Percentiles rank a stretch among this genome's conserved stretches.
These are phyloP conservation scores for Tothia fuscella DNA, from an alignment of 2,329 filamentous ascomycete genomes.

Conservation along the genomic window DNA sequence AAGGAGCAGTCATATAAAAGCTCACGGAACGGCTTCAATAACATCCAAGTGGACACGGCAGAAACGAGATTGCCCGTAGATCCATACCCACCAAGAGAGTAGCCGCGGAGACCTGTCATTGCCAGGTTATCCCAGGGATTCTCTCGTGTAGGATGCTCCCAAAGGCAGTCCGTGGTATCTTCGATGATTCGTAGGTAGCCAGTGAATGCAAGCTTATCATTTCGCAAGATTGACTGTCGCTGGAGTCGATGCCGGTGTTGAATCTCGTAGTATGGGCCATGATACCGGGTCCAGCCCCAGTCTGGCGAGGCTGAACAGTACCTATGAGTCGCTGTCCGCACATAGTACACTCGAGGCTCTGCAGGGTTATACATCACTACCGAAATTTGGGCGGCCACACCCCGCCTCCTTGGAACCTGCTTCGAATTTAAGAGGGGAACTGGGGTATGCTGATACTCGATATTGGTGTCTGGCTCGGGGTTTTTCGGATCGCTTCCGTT, in stretches of 20 bases:
- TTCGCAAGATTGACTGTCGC: constrained; percentile 45
- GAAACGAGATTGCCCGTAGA: constrained; percentile 35
- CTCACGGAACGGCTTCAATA: constrained; percentile 46
- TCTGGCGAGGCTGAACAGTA: constrained; percentile 47
- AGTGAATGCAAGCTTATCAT: constrained; percentile 50
- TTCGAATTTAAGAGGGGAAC: constrained; percentile 24
- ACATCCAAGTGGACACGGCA: constrained; percentile 45
- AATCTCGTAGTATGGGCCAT: constrained; percentile 46
- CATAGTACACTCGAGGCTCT: constrained; percentile 47
- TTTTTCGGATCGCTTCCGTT: constrained; percentile 10
- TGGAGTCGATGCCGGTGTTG: constrained; percentile 44
- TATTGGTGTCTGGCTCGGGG: constrained; percentile 2
- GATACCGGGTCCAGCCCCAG: constrained; percentile 53
- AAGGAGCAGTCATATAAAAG: constrained; percentile 39
- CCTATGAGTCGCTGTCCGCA: constrained; percentile 45
- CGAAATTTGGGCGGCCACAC: constrained; percentile 46
- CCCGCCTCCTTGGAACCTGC: constrained; percentile 27
- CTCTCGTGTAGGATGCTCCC: constrained; percentile 45
- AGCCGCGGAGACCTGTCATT: constrained; percentile 45
- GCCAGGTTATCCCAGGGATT: constrained; percentile 46
- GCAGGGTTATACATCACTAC: constrained; percentile 52
- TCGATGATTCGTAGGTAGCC: constrained; percentile 49
- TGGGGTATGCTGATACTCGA: constrained; percentile 20
- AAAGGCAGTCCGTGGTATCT: constrained; percentile 48
- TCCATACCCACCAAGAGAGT: constrained; percentile 16